Evolutionary conservation across 169 alveolate genomes (phyloP), one percentile per base, ranked within the genome.

Genomic region (Plasmodium cynomolgi): DNA sequence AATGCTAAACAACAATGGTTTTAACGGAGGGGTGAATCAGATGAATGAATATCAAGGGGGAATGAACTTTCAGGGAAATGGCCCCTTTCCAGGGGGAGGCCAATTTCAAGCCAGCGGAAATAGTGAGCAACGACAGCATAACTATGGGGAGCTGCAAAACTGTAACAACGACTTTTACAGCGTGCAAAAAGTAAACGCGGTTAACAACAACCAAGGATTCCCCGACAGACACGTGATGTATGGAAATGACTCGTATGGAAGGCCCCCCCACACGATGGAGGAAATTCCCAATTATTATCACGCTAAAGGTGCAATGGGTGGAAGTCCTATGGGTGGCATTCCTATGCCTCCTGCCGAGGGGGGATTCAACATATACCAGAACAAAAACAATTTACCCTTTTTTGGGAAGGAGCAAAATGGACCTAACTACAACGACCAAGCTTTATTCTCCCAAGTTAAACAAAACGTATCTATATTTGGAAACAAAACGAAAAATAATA

Each of bases 391-490:
- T 20, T 9, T 29, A 2, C 9, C 50, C 79, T 73, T 84, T 44
- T 73, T 26, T 31, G 62, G 29, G 3, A 74, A 84, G 58, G 68
- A 47, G 37, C 80, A 50, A 29, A 39, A 5, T 75, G 23, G 17
- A 17, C 29, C 44, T n/a, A 74, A 84, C 29, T 17, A 50, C 13
- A 73, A 84, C 62, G 39, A 47, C 33, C 47, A 79, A 29, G 68
- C 47, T 8, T 17, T 88, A 23, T 88, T 88, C 31, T 39, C 94
- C 29, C 54, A 58, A 50, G 88, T 41, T 26, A 88, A 88, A 29
- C 86, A 88, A 62, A 88, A 88, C 33, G 88, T 88, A 3, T 88
- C 94, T 0, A 88, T 88, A 13, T 88, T 88, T 58, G 94, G 94
- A 23, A 88, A 79, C 29, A 88, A 68, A 33, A 15, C 82, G 8